Evolutionary conservation across 1,284 basidiomycete genomes (phyloP).

Genomic region (Sporisorium graminicola): DNA sequence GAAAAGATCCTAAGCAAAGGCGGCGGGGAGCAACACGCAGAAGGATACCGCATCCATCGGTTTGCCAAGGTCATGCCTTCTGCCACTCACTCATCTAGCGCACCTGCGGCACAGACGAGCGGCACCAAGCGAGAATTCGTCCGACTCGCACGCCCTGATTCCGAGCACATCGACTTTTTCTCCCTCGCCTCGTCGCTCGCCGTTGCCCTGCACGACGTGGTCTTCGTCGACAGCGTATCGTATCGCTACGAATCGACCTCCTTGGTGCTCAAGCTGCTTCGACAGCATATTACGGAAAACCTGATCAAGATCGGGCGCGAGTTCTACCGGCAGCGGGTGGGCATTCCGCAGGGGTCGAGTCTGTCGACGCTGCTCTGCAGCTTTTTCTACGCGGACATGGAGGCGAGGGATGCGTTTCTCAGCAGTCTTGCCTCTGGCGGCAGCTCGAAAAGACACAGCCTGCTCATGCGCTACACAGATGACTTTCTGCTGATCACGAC

Average conservation of each 20-base stretch:
- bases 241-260: slow-evolving; percentile 75
- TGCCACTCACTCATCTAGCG: not conserved
- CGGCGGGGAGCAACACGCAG: slow-evolving; percentile 6
- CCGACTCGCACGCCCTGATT: slow-evolving; percentile 70
- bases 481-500: slow-evolving; percentile 93
- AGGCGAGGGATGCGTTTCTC: slow-evolving; percentile 74
- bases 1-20: slow-evolving; percentile 72
- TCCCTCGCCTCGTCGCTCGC: slow-evolving; percentile 73
- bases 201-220: slow-evolving; percentile 77
- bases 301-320: slow-evolving; percentile 78
- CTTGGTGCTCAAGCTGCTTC: slow-evolving; percentile 80
- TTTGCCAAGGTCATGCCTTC: slow-evolving; percentile 54
- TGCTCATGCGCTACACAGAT: slow-evolving; percentile 82
- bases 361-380: slow-evolving; percentile 86
- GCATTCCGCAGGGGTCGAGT: slow-evolving; percentile 95
- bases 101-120: not conserved
- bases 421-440: slow-evolving; percentile 73
- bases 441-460: not conserved
- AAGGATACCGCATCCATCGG: slow-evolving; percentile 61
- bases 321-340: slow-evolving; percentile 86
- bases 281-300: slow-evolving; percentile 90
- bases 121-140: slow-evolving; percentile 38
- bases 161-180: slow-evolving; percentile 80
- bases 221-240: slow-evolving; percentile 86
- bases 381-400: slow-evolving; percentile 89